Base-by-base conservation (phyloP, 2,329 filamentous ascomycete species). In the Dactylonectria macrodidyma region DNA sequence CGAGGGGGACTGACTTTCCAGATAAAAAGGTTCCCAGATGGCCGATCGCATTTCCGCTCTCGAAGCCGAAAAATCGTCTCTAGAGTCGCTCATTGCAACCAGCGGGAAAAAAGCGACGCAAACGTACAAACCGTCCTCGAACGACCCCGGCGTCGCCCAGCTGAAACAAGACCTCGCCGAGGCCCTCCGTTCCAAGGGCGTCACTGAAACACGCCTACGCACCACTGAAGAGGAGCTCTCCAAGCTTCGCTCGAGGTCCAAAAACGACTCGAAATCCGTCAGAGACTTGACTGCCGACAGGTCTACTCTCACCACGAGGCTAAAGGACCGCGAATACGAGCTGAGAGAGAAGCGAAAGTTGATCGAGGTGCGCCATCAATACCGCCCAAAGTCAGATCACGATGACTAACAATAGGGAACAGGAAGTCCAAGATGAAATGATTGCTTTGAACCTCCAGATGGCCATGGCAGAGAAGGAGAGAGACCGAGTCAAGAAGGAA, bases 351-450 rank as follows among this genome's bases (percentile, higher is more conserved):
- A 98, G 84, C 90, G 91, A 36, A 94, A 95, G 79, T 83, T 98
- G 71, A 87, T 97, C 2, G 92, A 95, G 84, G 91, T 92, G 75
- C 62, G 71, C 57, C 47, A n/a, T 55, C 30, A 34, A 7, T 3
- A 3, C 41, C 8, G 14, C 41, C 41, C 41, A 9, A n/a, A 24
- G 24, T 41, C 26, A 38, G 47, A 38, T 11, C 64, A 19, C 57
- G 3, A 14, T 2, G 16, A 22, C 69, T 74, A 57, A 79, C 65
- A 48, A 7, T 54, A 6, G 33, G 14, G 12, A 65, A 51, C 75
- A 92, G 88, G 89, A 95, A 76, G 91, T 97, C 60, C 95, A 98
- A 82, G 95, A 98, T 81, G 96, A 99, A 81, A 91, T 97, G 81
- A 91, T 97, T 58, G 92, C 94, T 1, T 83, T 98, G 54, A 95